phyloP scores from a whole-genome alignment of 495 filamentous ascomycete genomes.

The Astrocystis sublimbata region DNA sequence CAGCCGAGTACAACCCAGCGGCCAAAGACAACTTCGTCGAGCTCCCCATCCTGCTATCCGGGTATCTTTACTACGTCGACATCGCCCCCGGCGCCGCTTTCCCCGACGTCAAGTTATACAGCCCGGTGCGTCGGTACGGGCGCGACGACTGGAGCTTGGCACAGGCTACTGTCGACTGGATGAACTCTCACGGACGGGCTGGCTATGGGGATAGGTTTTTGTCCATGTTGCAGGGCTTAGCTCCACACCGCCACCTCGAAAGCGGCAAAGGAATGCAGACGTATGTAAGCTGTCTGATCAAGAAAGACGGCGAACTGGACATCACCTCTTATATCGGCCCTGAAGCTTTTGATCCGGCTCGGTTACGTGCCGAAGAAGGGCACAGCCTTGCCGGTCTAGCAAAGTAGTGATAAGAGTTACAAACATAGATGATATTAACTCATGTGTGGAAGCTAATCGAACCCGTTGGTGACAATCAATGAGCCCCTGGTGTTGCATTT shows the following conservation, averaged over 20 bases:
- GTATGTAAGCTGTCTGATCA: constrained; percentile 19
- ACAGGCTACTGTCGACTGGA: constrained; percentile 19
- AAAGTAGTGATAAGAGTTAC: no score
- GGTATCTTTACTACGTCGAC: constrained; percentile 14
- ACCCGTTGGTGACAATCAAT: no score
- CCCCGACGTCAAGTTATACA: constrained; percentile 17
- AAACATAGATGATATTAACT: no score
- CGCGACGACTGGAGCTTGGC: constrained; percentile 23
- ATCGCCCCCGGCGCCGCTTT: neutral
- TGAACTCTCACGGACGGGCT: constrained; percentile 25
- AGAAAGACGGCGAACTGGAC: constrained; percentile 22
- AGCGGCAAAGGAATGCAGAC: constrained; percentile 26
- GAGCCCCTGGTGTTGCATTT: no score
- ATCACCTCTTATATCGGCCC: constrained; percentile 20
- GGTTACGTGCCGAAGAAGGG: neutral
- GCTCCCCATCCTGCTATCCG: neutral
- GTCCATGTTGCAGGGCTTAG: constrained; percentile 16
- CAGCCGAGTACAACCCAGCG: neutral
- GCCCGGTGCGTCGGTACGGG: constrained; percentile 1
- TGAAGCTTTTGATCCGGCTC: constrained; percentile 5
- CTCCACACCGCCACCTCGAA: constrained; percentile 19
- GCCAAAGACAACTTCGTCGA: constrained; percentile 3
- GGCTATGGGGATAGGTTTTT: constrained; percentile 20
- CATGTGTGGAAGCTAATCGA: no score
- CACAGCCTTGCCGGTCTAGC: no score